phyloP scores from a whole-genome alignment of 1,284 basidiomycete genomes.

The Puccinia polysora region DNA sequence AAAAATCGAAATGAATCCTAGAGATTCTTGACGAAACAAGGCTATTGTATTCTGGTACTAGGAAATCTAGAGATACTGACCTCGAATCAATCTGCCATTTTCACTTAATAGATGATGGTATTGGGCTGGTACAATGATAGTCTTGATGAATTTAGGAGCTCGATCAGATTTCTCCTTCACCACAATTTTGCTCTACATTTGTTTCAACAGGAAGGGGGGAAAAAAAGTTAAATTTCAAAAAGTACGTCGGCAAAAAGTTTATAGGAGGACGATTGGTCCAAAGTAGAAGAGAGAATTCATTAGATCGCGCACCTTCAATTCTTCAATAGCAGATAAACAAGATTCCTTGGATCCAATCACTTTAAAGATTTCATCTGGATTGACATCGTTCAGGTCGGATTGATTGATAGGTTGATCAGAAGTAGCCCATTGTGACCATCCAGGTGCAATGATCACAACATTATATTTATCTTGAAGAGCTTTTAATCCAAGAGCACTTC shows the following conservation, averaged over 20 bases:
- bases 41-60: not conserved
- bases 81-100: conserved; percentile 28
- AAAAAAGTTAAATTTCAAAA: not conserved
- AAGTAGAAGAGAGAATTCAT: not conserved
- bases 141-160: not conserved
- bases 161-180: conserved; percentile 21
- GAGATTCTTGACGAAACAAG: not conserved
- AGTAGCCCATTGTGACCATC: conserved; percentile 78
- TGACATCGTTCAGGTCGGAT: conserved; percentile 64
- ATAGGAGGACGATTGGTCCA: not conserved
- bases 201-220: not conserved
- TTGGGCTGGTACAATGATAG: conserved; percentile 15
- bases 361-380: conserved; percentile 75
- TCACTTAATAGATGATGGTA: conserved; percentile 16
- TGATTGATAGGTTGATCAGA: conserved; percentile 73
- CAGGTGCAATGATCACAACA: conserved; percentile 87
- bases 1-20: not conserved
- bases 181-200: conserved; percentile 12
- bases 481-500: conserved; percentile 80
- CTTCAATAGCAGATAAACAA: conserved; percentile 69
- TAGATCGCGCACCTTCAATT: conserved; percentile 70
- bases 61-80: not conserved
- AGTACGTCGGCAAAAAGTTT: not conserved
- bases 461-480: conserved; percentile 76
- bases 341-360: conserved; percentile 72